A percentile compares a stretch with the other conserved stretches of the same genome.
These are phyloP conservation scores for Eurotiales sp. DNA, from an alignment of 2,329 filamentous ascomycete genomes.

Conservation along the genomic window DNA sequence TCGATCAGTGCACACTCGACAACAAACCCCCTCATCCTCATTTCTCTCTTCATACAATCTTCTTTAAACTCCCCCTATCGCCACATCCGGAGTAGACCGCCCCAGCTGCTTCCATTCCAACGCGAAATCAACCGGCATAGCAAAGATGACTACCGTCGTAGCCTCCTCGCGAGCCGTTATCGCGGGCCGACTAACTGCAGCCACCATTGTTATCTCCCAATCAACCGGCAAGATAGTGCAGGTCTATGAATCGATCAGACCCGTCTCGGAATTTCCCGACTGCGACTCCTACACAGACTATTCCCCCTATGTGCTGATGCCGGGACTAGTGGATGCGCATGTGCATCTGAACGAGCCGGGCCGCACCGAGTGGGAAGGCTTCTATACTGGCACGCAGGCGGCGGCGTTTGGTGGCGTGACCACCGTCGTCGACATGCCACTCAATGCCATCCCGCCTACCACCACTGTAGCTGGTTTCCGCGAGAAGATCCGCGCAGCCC, in stretches of 20 bases:
- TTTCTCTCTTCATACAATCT: not conserved
- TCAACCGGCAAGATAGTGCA: conserved; percentile 78
- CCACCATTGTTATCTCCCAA: conserved; percentile 76
- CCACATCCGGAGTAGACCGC: not conserved
- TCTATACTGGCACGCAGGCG: conserved; percentile 88
- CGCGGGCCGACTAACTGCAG: conserved; percentile 70
- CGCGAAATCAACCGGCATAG: not conserved
- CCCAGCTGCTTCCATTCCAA: not conserved
- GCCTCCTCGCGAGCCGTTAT: conserved; percentile 81
- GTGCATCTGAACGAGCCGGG: conserved; percentile 97
- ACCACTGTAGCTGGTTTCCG: conserved; percentile 79
- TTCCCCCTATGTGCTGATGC: conserved; percentile 77
- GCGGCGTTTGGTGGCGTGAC: conserved; percentile 95
- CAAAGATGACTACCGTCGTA: conserved; percentile 52
- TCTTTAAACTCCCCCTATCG: not conserved
- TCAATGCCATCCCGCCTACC: conserved; percentile 95
- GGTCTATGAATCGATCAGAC: conserved; percentile 70
- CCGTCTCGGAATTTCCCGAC: conserved; percentile 67
- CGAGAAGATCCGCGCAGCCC: conserved; percentile 79
- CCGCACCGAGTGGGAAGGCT: conserved; percentile 96
- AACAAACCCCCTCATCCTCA: not conserved
- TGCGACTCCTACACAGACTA: conserved; percentile 76
- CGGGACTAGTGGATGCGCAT: conserved; percentile 92
- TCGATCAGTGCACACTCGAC: conserved; percentile 2
- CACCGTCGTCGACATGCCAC: conserved; percentile 94